Base-by-base conservation (phyloP, 2,329 filamentous ascomycete genomes). In the Aspergillus novofumigatus region DNA sequence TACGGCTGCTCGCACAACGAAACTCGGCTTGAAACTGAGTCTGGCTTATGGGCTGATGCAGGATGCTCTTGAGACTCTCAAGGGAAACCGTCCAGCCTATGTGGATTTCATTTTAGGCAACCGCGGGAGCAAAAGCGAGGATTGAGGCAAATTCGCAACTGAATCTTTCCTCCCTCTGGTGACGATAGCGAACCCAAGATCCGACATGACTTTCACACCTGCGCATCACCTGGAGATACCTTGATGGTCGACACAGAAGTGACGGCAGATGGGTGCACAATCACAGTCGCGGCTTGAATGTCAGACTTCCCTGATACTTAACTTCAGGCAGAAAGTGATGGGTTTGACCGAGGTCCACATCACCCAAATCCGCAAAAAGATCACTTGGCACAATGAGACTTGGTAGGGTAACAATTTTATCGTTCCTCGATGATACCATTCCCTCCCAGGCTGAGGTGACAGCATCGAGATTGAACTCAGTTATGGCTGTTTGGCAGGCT, bases 41-140 rank as follows among this genome's bases (percentile, higher is more conserved):
- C 70, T 96, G 38, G 83, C 79, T 7, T 97, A 91, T 75, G 93
- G 93, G 25, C 78, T 93, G 41, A 72, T 88, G 57, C 92, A 97
- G 75, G 93, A 97, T 76, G 76, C 81, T 10, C 72, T 94, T 35
- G 85, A 86, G 53, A 79, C 87, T 58, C 76, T 85, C 53, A 87
- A 85, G 70, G 91, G 91, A 54, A 86, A 89, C 66, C 84, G 81
- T 54, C 84, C 92, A 35, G 85, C 85, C 21, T 96, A 95, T 71
- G 77, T 95, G 59, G 86, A 91, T 57, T 89, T 86, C 65, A 65
- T 87, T 53, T 77, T 81, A 63, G 78, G 80, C 59, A 78, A 78
- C 50, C 69, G 78, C 54, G 70, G 72, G 14, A 60, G 61, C 6
- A 65, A 56, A 29, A 23, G 26, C 11, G 10, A 52, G 8, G 60